These are phyloP conservation scores for Fragaria iinumae DNA, from an alignment of 306 rosid species.

Conservation along the genomic window DNA sequence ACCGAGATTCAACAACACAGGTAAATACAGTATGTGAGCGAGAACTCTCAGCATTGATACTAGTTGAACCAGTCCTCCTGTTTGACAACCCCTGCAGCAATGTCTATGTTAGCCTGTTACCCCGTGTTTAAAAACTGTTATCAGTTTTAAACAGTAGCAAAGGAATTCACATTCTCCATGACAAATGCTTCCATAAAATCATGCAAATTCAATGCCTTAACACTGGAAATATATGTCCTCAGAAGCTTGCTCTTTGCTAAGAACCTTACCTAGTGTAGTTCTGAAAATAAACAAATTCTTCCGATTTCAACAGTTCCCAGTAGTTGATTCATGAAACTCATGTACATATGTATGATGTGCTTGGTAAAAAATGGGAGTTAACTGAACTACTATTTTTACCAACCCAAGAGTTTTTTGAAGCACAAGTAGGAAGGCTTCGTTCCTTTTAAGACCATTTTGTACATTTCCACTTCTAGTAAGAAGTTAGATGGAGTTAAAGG, in stretches of 20 bases:
- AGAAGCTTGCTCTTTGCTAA: constrained; percentile 11
- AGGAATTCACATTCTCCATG: constrained; percentile 20
- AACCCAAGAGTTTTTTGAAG: background rate
- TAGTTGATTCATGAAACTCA: background rate
- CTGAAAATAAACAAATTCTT: constrained; percentile 7
- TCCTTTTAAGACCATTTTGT: background rate
- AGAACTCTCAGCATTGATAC: constrained; percentile 96
- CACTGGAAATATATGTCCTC: constrained; percentile 29
- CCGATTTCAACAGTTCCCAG: constrained; percentile 24
- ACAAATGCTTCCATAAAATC: constrained; percentile 15
- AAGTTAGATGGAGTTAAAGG: background rate
- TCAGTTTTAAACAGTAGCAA: constrained; percentile 11
- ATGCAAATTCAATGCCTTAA: constrained; percentile 13
- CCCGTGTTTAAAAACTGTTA: constrained; percentile 24
- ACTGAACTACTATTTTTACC: background rate
- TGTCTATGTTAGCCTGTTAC: constrained; percentile 8
- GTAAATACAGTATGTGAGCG: constrained; percentile 99
- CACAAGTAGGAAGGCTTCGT: background rate
- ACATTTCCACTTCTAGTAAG: background rate
- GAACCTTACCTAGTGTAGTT: constrained; percentile 14
- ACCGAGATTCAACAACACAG: constrained; percentile 91
- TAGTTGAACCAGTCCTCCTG: constrained; percentile 94
- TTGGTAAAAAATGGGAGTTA: too few relatives aligned
- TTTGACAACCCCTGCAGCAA: constrained; percentile 84
- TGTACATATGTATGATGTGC: background rate